A percentile compares a stretch with the other conserved stretches of the same genome.
Conservation (phyloP, 2,329 filamentous ascomycete genomes). For the Penicillium sp. region DNA sequence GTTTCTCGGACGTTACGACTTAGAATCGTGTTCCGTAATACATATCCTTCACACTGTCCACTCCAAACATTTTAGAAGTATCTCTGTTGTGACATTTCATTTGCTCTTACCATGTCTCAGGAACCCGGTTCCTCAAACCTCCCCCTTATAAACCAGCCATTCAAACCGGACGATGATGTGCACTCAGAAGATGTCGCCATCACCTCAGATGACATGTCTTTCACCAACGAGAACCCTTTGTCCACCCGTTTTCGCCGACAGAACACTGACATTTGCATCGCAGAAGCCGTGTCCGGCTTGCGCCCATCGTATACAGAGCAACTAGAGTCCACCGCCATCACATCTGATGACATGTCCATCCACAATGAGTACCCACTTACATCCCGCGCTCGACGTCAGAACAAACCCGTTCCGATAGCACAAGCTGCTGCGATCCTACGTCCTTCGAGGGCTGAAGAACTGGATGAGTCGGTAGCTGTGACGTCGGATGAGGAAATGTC, state of each 20-base stretch:
- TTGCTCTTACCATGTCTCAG: neutral
- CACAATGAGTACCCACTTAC: neutral
- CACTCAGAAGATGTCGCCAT: neutral
- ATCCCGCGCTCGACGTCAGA: constrained; percentile 3
- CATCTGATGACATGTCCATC: constrained; percentile 11
- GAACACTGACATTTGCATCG: neutral
- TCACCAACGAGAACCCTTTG: neutral
- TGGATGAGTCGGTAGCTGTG: neutral
- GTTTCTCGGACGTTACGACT: neutral
- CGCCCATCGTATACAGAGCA: neutral
- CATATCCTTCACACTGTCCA: neutral
- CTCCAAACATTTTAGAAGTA: neutral
- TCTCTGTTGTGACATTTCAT: neutral
- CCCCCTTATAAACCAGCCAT: neutral
- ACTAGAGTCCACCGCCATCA: constrained; percentile 8
- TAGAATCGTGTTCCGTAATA: neutral
- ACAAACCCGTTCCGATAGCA: neutral
- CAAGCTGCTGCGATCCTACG: neutral
- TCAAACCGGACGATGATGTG: neutral
- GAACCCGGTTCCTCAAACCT: neutral
- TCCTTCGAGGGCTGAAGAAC: neutral
- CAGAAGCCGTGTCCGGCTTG: neutral
- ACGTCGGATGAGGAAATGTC: neutral
- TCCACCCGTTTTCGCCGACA: neutral
- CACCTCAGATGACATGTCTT: neutral